Evolutionary conservation across 345 rosid species (phyloP).

Genomic region (Hibiscus syriacus): DNA sequence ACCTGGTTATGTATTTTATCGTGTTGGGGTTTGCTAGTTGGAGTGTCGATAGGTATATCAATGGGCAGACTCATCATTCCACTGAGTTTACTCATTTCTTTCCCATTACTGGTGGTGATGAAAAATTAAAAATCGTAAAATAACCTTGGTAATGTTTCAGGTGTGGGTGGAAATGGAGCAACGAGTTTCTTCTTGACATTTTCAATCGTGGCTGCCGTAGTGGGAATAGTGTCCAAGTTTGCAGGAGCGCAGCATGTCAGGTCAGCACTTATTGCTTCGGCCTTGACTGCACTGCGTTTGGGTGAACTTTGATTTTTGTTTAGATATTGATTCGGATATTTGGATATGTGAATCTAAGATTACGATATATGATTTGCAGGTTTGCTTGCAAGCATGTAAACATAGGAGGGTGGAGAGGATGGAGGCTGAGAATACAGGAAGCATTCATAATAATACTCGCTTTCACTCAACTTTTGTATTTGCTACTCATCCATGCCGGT

Average conservation of each 20-base stretch:
- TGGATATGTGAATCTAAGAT: not conserved
- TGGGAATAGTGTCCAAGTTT: conserved; percentile 65
- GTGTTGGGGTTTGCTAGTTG: conserved; percentile 83
- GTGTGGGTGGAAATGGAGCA: conserved; percentile 91
- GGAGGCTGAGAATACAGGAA: conserved; percentile 66
- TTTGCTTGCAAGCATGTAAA: conserved; percentile 81
- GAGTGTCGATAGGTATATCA: conserved; percentile 63
- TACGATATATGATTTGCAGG: conserved; percentile 18
- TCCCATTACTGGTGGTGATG: no score
- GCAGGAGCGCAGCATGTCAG: conserved; percentile 69
- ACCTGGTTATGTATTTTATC: conserved; percentile 67
- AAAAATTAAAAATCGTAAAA: no score
- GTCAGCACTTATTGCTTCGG: conserved; percentile 64
- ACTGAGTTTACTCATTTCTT: conserved; percentile 51
- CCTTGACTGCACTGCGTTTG: conserved; percentile 75
- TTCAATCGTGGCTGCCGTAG: conserved; percentile 48
- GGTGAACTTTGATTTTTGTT: conserved; percentile 25
- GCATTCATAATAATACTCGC: conserved; percentile 68
- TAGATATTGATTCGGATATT: not conserved
- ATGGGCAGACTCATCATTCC: conserved; percentile 74
- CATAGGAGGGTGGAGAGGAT: conserved; percentile 81
- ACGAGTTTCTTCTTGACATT: conserved; percentile 68
- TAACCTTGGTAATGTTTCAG: not conserved
- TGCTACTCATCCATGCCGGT: conserved; percentile 72
- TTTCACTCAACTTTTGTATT: conserved; percentile 58